Conservation (phyloP, 805 yeast genomes). For the Starmerella ratchasimensis region DNA sequence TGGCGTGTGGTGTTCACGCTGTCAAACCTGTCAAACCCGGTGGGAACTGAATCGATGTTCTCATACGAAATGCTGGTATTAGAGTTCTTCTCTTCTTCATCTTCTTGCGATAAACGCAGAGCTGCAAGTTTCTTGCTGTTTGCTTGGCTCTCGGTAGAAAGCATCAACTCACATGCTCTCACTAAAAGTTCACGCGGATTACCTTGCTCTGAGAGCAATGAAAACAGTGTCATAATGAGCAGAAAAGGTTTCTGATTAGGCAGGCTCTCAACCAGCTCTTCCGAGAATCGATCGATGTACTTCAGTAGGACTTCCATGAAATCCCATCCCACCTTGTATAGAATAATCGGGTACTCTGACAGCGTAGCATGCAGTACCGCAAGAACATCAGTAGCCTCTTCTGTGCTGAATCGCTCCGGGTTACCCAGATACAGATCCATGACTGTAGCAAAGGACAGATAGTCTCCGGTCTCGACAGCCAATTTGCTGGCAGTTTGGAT, state of each 20-base stretch:
- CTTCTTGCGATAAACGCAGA: conserved; percentile 23
- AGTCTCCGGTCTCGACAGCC: conserved; percentile 39
- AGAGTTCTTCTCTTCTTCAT: conserved; percentile 18
- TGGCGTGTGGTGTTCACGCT: conserved; percentile 10
- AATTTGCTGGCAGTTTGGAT: conserved; percentile 11
- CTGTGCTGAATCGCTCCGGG: conserved; percentile 33
- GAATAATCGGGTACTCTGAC: conserved; percentile 34
- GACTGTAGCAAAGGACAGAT: conserved; percentile 55
- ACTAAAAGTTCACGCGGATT: conserved; percentile 71
- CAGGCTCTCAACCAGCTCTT: conserved; percentile 16
- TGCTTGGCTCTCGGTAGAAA: conserved; percentile 11
- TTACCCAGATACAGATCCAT: conserved; percentile 48
- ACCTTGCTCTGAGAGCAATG: conserved; percentile 51
- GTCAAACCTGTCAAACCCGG: conserved; percentile 13
- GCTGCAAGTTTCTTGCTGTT: conserved; percentile 17
- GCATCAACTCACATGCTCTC: conserved; percentile 52
- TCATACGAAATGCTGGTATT: background rate
- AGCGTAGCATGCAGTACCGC: conserved; percentile 30
- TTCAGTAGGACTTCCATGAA: conserved; percentile 54
- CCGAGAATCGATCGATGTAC: conserved; percentile 29
- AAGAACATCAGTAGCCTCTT: conserved; percentile 31
- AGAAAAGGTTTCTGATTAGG: conserved; percentile 28
- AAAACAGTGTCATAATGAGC: conserved; percentile 33
- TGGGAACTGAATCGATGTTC: conserved; percentile 3
- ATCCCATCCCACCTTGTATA: conserved; percentile 79